A percentile compares a stretch with the other conserved stretches of the same genome.
Evolutionary conservation across 1,284 basidiomycete genomes (phyloP).

Genomic region (Inonotus hispidus): DNA sequence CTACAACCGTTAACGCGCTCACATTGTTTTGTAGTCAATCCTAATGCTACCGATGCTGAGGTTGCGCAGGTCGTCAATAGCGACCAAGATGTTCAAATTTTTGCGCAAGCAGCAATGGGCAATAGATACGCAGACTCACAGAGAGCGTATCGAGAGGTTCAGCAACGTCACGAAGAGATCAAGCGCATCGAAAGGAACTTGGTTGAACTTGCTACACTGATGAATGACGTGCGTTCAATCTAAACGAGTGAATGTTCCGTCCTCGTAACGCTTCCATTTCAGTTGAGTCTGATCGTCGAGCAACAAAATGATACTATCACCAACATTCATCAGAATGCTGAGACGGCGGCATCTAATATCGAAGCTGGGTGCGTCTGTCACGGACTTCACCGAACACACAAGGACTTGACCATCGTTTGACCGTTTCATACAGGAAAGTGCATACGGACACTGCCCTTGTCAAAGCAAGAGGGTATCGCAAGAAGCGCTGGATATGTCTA

Average conservation of each 20-base stretch:
- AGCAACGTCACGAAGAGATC: constrained; percentile 94
- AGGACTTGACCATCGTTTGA: not conserved
- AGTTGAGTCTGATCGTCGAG: constrained; percentile 89
- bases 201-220: constrained; percentile 90
- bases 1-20: not conserved
- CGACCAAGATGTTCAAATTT: constrained; percentile 76
- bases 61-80: constrained; percentile 84
- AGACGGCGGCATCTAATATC: constrained; percentile 71
- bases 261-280: constrained; percentile 5
- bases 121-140: constrained; percentile 89
- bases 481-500: constrained; percentile 94
- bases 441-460: constrained; percentile 84
- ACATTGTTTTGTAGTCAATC: constrained; percentile 68
- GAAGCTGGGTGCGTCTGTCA: constrained; percentile 65
- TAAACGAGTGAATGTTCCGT: not conserved
- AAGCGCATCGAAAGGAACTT: constrained; percentile 92
- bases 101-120: constrained; percentile 89
- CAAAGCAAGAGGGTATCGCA: constrained; percentile 85
- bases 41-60: constrained; percentile 91
- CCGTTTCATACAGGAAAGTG: constrained; percentile 45
- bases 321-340: constrained; percentile 73
- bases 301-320: constrained; percentile 88
- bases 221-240: constrained; percentile 71
- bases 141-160: constrained; percentile 91
- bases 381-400: not conserved